Base-by-base conservation (phyloP, 1,284 basidiomycete species). In the Cerrena zonata region DNA sequence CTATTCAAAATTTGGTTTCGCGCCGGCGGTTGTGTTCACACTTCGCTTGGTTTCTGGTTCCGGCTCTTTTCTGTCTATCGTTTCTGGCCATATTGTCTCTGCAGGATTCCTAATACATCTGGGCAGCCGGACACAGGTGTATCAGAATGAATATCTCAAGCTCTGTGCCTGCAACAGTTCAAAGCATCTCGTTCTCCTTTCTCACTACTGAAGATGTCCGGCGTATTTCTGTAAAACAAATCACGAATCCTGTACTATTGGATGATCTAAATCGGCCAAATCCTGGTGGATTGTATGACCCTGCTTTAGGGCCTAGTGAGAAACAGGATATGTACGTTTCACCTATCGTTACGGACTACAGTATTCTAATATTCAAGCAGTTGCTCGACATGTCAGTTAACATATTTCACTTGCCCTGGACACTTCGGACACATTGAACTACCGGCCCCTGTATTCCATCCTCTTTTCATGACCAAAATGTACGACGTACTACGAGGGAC, bases 381-480 rank as follows among this genome's bases (percentile, higher is more conserved):
- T 56, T 99, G 96, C 69, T 76, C 89, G 58, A 97, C 96, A 69
- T 99, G 96, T 68, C 85, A 82, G 51, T 80, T 95, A 58, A 90
- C 84, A 45, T 94, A 91, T 63, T 98, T 88, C 70, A 86, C 87
- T 54, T 99, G 96, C 68, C 95, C 96, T 0, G 96, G 96, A 5
- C 96, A 99, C 70, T 99, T 91, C 74, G 96, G 96, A n/a, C 96
- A 99, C 70, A 95, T 99, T 58, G 94, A 98, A 61, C 82, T 99
- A 4, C 93, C 96, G 10, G 80, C 89, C 19, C 94, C 96, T 23
- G 91, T 99, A 12, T 99, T 91, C 67, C 95, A 99, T 66, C 96
- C 96, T 0, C 75, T 99, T 25, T 99, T 98, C 72, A 94, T 99
- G 86, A 78, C 79, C 45, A 92, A 96, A 64, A 88, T 91, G 76